Percentiles rank a stretch among this genome's conserved stretches.
Conservation (phyloP, 768 basidiomycete genomes). For the Auriscalpium vulgare region DNA sequence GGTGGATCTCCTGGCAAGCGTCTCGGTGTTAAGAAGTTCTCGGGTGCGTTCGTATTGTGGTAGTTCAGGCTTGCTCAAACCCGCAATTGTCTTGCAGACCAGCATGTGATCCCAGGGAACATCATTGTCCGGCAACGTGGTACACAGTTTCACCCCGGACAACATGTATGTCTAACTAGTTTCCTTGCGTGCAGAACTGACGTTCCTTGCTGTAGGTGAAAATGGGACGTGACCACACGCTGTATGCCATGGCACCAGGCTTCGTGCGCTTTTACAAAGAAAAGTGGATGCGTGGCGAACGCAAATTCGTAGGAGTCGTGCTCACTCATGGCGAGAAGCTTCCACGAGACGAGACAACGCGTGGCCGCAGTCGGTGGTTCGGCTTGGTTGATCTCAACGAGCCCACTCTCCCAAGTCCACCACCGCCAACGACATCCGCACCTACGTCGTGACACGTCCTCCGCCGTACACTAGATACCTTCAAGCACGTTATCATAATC, state of each 20-base stretch:
- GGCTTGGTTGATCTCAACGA: slow-evolving; percentile 61
- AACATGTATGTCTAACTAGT: slow-evolving; percentile 54
- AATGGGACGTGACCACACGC: slow-evolving; percentile 87
- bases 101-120: slow-evolving; percentile 88
- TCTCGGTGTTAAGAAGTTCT: slow-evolving; percentile 93
- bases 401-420: too few relatives aligned
- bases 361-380: slow-evolving; percentile 83
- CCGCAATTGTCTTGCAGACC: slow-evolving; percentile 42
- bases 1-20: slow-evolving; percentile 90
- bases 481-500: too few relatives aligned
- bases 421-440: background rate
- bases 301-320: slow-evolving; percentile 80
- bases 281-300: slow-evolving; percentile 64
- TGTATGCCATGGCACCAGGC: slow-evolving; percentile 85
- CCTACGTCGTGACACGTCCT: background rate
- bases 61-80: background rate
- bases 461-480: background rate
- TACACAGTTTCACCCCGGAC: slow-evolving; percentile 86
- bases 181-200: background rate
- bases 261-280: slow-evolving; percentile 91
- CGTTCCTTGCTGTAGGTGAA: background rate
- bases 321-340: slow-evolving; percentile 76
- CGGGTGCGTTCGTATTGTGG: slow-evolving; percentile 45
- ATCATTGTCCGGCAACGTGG: slow-evolving; percentile 96
- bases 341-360: slow-evolving; percentile 65